Percentiles rank a stretch among this genome's conserved stretches.
These are phyloP conservation scores for Isoetes engelmannii DNA, from an alignment of 83 land plant species.

Conservation along the genomic window DNA sequence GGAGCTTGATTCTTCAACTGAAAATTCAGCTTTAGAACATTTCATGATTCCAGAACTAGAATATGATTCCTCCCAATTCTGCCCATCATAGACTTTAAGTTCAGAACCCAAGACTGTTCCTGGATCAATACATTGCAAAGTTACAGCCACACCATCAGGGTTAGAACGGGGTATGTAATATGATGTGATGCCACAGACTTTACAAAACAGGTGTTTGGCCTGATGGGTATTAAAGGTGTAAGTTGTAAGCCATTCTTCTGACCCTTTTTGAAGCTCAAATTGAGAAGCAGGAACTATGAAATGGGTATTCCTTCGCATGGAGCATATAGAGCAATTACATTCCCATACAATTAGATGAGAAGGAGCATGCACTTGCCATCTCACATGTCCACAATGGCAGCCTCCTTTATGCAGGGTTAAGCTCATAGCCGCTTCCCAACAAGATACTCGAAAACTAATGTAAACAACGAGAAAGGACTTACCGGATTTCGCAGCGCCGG, in stretches of 20 bases:
- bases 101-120: slow-evolving; percentile 60
- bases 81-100: slow-evolving; percentile 53
- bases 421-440: too few relatives aligned
- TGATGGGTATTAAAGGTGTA: slow-evolving; percentile 79
- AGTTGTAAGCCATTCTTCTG: slow-evolving; percentile 53
- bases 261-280: slow-evolving; percentile 52
- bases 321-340: slow-evolving; percentile 79
- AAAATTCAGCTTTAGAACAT: slow-evolving; percentile 32
- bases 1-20: too few relatives aligned
- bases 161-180: slow-evolving; percentile 70
- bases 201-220: slow-evolving; percentile 87
- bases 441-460: too few relatives aligned
- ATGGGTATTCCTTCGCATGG: slow-evolving; percentile 63
- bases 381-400: slow-evolving; percentile 71
- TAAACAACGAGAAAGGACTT: too few relatives aligned
- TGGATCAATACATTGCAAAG: slow-evolving; percentile 62
- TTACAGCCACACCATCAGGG: slow-evolving; percentile 69
- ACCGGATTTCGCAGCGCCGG: too few relatives aligned
- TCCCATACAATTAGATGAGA: slow-evolving; percentile 54
- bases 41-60: slow-evolving; percentile 38
- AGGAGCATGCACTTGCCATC: slow-evolving; percentile 64
- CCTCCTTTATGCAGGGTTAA: slow-evolving; percentile 58
- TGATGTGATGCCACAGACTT: slow-evolving; percentile 79
- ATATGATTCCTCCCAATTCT: slow-evolving; percentile 59
- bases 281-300: slow-evolving; percentile 57